These are phyloP conservation scores for Glycyrrhiza uralensis DNA, from an alignment of 306 rosid species.

Conservation along the genomic window DNA sequence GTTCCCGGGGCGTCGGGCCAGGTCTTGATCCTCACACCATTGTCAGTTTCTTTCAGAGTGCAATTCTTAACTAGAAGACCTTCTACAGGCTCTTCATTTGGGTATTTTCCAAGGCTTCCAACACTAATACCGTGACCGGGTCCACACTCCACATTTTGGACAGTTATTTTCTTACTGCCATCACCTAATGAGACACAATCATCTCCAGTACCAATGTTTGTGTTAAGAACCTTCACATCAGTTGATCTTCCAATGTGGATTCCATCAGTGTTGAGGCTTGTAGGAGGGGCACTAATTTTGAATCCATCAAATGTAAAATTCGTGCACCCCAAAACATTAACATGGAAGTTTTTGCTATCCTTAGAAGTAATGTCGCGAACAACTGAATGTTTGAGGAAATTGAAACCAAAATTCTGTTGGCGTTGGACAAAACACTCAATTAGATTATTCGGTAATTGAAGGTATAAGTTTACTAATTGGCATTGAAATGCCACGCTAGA, in stretches of 20 bases:
- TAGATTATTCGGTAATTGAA: not conserved
- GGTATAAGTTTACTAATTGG: not conserved
- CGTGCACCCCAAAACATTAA: not conserved
- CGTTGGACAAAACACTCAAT: not conserved
- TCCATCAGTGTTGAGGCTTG: slow-evolving; percentile 16
- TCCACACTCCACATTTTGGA: slow-evolving; percentile 6
- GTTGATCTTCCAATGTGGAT: slow-evolving; percentile 22
- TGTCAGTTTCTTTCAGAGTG: not conserved
- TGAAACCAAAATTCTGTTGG: slow-evolving; percentile 7
- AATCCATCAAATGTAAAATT: slow-evolving; percentile 24
- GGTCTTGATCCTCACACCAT: not conserved
- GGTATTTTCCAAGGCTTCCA: slow-evolving; percentile 10
- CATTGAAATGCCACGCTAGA: not conserved
- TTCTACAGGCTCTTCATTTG: not conserved
- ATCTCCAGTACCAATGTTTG: slow-evolving; percentile 3
- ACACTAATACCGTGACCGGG: slow-evolving; percentile 17
- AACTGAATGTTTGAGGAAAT: not conserved
- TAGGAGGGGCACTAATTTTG: not conserved
- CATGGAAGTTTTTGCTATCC: slow-evolving; percentile 22
- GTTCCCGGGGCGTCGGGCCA: not conserved
- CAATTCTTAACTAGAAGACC: not conserved
- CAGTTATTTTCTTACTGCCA: not conserved
- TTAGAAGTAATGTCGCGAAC: not conserved
- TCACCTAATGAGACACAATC: slow-evolving; percentile 19
- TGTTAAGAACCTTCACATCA: not conserved